Evolutionary conservation across 306 rosid genomes (phyloP).

Genomic region (Vigna trinervia): DNA sequence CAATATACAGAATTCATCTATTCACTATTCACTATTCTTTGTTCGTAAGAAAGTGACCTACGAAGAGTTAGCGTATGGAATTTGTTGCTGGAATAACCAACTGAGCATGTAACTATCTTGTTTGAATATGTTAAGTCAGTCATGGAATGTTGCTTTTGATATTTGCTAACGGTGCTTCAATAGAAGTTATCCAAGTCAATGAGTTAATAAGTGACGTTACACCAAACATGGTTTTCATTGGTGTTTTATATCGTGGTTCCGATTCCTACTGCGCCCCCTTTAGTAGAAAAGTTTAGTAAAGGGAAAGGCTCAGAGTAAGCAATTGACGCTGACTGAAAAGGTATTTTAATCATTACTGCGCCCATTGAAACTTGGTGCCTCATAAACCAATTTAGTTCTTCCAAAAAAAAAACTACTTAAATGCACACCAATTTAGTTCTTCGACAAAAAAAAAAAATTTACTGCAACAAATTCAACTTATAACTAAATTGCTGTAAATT

Average conservation of each 20-base stretch:
- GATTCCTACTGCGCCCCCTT: neutral
- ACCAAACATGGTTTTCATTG: neutral
- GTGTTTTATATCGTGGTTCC: neutral
- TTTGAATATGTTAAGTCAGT: neutral
- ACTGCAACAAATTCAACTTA: neutral
- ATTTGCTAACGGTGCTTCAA: neutral
- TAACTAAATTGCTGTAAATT: no score
- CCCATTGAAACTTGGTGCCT: neutral
- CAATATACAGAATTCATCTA: neutral
- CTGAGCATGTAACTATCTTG: neutral
- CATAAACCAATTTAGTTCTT: neutral
- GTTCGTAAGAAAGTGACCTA: neutral
- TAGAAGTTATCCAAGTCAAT: neutral
- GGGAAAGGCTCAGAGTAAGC: conserved; percentile 16
- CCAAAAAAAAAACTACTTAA: neutral
- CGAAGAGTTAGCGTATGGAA: neutral
- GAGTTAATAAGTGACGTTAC: neutral
- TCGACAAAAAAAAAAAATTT: neutral
- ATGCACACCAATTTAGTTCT: neutral
- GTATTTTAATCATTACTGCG: neutral
- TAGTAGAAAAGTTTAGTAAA: neutral
- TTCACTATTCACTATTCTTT: neutral
- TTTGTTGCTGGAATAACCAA: conserved; percentile 8
- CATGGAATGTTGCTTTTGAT: conserved; percentile 4
- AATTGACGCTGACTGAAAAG: neutral